Base-by-base conservation (phyloP, 2,329 filamentous ascomycete species). In the Diaporthe sp. region DNA sequence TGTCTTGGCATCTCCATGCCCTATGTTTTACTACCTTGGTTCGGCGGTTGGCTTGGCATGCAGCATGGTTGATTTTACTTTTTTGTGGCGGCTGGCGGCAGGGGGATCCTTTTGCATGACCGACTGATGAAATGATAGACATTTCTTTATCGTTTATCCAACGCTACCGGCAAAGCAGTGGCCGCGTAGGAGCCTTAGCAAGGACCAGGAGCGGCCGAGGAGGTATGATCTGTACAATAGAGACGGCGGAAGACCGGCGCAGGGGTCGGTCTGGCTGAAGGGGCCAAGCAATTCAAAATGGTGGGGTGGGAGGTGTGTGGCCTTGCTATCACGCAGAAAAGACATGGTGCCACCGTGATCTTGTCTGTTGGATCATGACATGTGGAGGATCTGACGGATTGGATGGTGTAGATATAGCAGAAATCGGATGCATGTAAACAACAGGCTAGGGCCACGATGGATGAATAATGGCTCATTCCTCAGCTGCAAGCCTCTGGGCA, bases 41-140 rank as follows among this genome's bases (percentile, higher is more conserved):
- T 51, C 53, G 74, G 69, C 25, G 59, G 51, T 73, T 72, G 59
- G 74, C 44, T 55, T 75, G 74, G 74, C 74, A 75, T 75, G 74
- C 69, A 75, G 65, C 65, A 69, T 69, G n/a, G 65, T 73, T 62
- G 74, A 57, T 71, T 71, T 75, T 55, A 34, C 58, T 55, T 59
- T 69, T 42, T 25, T 44, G 34, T 44, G 61, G 67, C 49, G 49
- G 61, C 37, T 19, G 69, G 74, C 28, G 42, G 74, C 53, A 53
- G 61, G 62, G 67, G 22, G 69, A 55, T 73, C 31, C 37, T 65
- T 73, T 75, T 75, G 74, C 69, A 73, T 75, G 58, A 58, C 70
- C 59, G 51, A 61, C 59, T 62, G 39, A 72, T 34, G 74, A 69
- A 58, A 75, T 46, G 74, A 73, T 75, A 75, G 74, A 75, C 74